Percentiles rank a stretch among this genome's conserved stretches.
phyloP scores from a whole-genome alignment of 805 yeast species.

The Isabelozyma gotoi region DNA sequence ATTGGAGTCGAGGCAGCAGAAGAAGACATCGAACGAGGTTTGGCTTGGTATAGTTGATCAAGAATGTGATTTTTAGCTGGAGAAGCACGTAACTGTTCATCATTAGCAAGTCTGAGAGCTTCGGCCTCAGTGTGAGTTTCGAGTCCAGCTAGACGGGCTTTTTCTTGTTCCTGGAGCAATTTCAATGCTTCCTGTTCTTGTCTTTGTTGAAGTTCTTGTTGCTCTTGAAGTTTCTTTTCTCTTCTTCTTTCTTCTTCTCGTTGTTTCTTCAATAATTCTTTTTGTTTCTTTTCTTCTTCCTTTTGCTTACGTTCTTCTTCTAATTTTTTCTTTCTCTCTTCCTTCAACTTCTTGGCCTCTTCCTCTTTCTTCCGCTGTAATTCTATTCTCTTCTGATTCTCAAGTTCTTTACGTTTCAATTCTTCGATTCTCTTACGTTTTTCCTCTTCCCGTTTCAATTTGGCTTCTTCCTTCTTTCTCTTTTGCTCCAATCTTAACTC shows the following conservation, averaged over 20 bases:
- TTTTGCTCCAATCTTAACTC: conserved; percentile 36
- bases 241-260: conserved; percentile 13
- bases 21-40: conserved; percentile 16
- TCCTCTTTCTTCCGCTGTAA: conserved; percentile 29
- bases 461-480: conserved; percentile 37
- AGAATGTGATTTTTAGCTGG: conserved; percentile 21
- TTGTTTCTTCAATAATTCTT: conserved; percentile 13
- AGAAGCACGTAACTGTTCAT: not conserved
- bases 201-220: not conserved
- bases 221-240: conserved; percentile 1
- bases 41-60: conserved; percentile 35
- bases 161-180: conserved; percentile 1
- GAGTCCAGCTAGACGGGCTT: conserved; percentile 6
- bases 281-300: conserved; percentile 23
- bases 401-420: conserved; percentile 30
- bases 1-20: conserved; percentile 2
- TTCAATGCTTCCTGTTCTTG: not conserved
- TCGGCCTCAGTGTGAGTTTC: conserved; percentile 6
- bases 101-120: not conserved
- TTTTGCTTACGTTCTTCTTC: conserved; percentile 22
- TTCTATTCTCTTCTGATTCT: conserved; percentile 28
- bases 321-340: conserved; percentile 21
- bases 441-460: conserved; percentile 47
- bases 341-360: conserved; percentile 22
- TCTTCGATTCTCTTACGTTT: conserved; percentile 44